Conservation (phyloP, 2,329 filamentous ascomycete genomes). For the Cladosporium colombiae region DNA sequence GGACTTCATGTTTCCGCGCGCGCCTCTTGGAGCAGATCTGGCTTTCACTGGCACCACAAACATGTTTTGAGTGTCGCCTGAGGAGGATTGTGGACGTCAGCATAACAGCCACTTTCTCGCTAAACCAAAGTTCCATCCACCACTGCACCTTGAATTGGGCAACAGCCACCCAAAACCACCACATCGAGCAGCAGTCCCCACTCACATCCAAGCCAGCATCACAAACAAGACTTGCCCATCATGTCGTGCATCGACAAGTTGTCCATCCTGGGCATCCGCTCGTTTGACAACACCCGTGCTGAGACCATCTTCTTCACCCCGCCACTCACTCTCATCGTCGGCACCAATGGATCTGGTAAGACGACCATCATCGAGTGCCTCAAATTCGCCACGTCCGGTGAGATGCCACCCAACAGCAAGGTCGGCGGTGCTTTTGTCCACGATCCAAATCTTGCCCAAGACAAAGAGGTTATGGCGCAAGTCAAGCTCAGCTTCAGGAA, state of each 20-base stretch:
- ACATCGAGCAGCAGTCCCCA: neutral
- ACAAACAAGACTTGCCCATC: neutral
- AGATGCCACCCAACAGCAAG: slow-evolving; percentile 84
- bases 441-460: slow-evolving; percentile 87
- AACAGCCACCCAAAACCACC: slow-evolving; percentile 1
- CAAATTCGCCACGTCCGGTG: slow-evolving; percentile 95
- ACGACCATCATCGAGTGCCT: slow-evolving; percentile 99
- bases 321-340: slow-evolving; percentile 92
- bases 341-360: slow-evolving; percentile 96
- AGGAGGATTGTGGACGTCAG: neutral
- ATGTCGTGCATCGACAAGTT: slow-evolving; percentile 80
- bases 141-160: neutral
- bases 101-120: neutral
- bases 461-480: slow-evolving; percentile 86
- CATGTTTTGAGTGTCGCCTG: slow-evolving; percentile 9
- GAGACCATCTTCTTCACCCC: slow-evolving; percentile 87
- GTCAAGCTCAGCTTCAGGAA: slow-evolving; percentile 86
- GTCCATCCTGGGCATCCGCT: slow-evolving; percentile 81
- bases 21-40: neutral
- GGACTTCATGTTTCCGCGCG: slow-evolving; percentile 2
- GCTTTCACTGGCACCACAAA: neutral
- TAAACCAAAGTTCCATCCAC: neutral
- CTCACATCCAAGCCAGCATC: neutral
- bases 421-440: slow-evolving; percentile 93
- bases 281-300: slow-evolving; percentile 73